Percentiles rank a stretch among this genome's conserved stretches.
Conservation (phyloP, 2,329 filamentous ascomycete genomes). For the Cercospora citrullina region DNA sequence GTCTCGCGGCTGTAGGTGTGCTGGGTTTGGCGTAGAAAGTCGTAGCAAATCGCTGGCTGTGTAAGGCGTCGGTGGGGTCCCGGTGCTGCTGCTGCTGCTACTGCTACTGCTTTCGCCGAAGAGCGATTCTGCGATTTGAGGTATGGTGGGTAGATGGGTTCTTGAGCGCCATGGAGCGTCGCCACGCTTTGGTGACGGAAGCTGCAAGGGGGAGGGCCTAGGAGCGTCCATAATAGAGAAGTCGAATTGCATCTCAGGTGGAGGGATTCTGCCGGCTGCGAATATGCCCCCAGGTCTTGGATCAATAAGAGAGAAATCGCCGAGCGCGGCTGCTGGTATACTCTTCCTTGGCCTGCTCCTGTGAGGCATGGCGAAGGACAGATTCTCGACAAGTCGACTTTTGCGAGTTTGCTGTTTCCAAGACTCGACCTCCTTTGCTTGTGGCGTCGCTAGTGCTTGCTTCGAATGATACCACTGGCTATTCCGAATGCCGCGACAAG, state of each 20-base stretch:
- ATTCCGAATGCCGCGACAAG: conserved; percentile 4
- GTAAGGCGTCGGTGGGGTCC: background rate
- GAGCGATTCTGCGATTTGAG: background rate
- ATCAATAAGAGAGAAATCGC: background rate
- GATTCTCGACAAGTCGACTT: background rate
- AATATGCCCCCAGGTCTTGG: background rate
- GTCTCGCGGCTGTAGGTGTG: background rate
- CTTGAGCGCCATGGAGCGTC: background rate
- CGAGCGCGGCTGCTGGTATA: conserved; percentile 9
- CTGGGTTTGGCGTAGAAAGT: background rate
- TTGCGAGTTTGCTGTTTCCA: background rate
- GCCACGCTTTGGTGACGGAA: conserved; percentile 1
- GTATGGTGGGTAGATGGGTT: background rate
- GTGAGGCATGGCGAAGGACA: background rate
- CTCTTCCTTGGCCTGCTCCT: background rate
- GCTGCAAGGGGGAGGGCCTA: background rate
- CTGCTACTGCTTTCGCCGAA: background rate
- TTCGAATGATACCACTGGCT: conserved; percentile 4
- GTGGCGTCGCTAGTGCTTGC: background rate
- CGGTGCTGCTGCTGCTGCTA: background rate
- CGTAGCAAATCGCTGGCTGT: background rate
- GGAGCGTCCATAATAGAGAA: conserved; percentile 4
- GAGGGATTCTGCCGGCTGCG: background rate
- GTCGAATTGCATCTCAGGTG: conserved; percentile 2
- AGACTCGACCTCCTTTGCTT: background rate